Evolutionary conservation across 1,284 basidiomycete genomes (phyloP), one percentile per base, ranked within the genome.

Genomic region (Rhizoctonia solani): DNA sequence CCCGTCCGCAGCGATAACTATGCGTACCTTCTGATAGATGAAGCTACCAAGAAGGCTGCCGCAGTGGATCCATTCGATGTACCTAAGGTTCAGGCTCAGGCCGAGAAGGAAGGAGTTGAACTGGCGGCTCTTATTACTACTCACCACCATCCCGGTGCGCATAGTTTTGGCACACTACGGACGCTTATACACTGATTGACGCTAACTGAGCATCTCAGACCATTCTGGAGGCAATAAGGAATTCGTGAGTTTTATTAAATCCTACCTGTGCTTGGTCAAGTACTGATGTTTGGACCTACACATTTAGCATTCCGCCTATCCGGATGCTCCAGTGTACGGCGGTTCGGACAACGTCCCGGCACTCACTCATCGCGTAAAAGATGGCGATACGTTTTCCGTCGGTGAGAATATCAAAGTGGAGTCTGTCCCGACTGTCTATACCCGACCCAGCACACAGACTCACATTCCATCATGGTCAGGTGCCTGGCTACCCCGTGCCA

Each of bases 401-500:
- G 90, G 88, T 2, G 80, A 86, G n/a, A 81, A 83, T 69, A 84
- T 93, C 67, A 80, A 81, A 54, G 83, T 96, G 77, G 88, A 81
- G 90, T 90, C 70, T 56, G 80, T 75, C 14, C 58, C 27, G 23
- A 19, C 19, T 59, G 13, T 25, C 46, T 58, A 14, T 25, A 49
- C 41, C 27, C 41, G 9, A 16, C 54, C 21, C 27, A 21, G 13
- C 27, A 21, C 49, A 13, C 47, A 29, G 13, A 32, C 27, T 27
- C 59, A 55, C 27, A 61, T 50, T 27, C n/a, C n/a, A n/a, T n/a
- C n/a, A n/a, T 44, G 53, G 13, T 8, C 56, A 93, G 91, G 75
- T 92, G 90, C 76, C 78, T 95, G 19, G 88, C 92, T 13, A 99
- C 95, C 0, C 96, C 95, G 0, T 97, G 95, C 78, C 96, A 98